Conservation (phyloP, 352 stramenopile genomes). For the Globisporangium carolinianum region DNA sequence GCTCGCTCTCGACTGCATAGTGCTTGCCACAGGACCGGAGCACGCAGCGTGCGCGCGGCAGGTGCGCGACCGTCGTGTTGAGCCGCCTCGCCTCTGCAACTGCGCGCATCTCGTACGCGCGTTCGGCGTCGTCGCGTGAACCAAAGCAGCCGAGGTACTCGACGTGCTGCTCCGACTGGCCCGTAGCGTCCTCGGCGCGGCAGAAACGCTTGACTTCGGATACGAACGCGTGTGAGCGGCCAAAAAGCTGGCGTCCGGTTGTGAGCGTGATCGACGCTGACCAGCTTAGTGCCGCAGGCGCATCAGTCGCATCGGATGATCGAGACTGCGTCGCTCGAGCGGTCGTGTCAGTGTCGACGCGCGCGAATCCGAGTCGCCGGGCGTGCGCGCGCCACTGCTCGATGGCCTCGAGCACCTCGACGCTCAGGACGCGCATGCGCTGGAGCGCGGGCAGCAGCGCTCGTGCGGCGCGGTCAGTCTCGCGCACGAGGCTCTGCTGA, state of each 20-base stretch:
- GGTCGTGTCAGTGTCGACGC: slow-evolving; percentile 19
- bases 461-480: slow-evolving; percentile 27
- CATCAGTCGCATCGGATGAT: slow-evolving; percentile 9
- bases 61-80: slow-evolving; percentile 52
- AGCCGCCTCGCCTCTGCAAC: slow-evolving; percentile 46
- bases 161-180: slow-evolving; percentile 49
- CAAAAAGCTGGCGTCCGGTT: slow-evolving; percentile 58
- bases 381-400: slow-evolving; percentile 51
- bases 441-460: slow-evolving; percentile 49
- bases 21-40: slow-evolving; percentile 78
- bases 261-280: slow-evolving; percentile 62
- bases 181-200: slow-evolving; percentile 41
- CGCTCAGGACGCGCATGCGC: slow-evolving; percentile 47
- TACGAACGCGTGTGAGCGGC: slow-evolving; percentile 59
- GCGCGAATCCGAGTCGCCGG: slow-evolving; percentile 39
- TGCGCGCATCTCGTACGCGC: slow-evolving; percentile 60
- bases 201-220: slow-evolving; percentile 73
- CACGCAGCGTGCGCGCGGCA: slow-evolving; percentile 49
- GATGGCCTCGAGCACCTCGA: slow-evolving; percentile 66
- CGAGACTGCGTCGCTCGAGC: neutral
- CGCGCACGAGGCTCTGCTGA: slow-evolving; percentile 45
- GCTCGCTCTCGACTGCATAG: slow-evolving; percentile 76
- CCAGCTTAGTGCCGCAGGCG: slow-evolving; percentile 36
- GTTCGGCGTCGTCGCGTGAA: slow-evolving; percentile 59
- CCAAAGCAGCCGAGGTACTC: slow-evolving; percentile 69